A percentile compares a stretch with the other conserved stretches of the same genome.
These are phyloP conservation scores for Chamaecrista fasciculata DNA, from an alignment of 306 rosid genomes.

Conservation along the genomic window DNA sequence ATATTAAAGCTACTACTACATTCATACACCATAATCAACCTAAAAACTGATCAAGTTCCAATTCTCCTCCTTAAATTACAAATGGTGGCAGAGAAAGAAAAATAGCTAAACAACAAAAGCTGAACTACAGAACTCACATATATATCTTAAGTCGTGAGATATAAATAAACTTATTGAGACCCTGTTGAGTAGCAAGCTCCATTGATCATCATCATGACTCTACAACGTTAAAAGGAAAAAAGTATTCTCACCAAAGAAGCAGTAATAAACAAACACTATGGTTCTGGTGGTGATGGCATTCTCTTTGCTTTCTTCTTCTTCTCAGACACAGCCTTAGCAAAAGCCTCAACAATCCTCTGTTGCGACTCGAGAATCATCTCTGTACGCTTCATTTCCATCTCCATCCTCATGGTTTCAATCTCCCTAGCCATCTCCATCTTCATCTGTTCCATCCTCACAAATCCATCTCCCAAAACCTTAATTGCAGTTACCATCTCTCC, in stretches of 20 bases:
- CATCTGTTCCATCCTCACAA: constrained; percentile 90
- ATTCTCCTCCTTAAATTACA: background rate
- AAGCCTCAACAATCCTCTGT: constrained; percentile 81
- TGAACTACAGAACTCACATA: constrained; percentile 13
- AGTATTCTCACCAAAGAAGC: background rate
- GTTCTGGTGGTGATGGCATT: constrained; percentile 44
- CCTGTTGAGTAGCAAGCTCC: background rate
- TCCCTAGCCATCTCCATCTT: constrained; percentile 98
- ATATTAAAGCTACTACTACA: background rate
- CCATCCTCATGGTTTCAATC: constrained; percentile 85
- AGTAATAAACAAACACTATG: constrained; percentile 11
- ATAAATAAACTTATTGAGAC: background rate
- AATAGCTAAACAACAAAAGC: background rate
- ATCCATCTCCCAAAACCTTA: constrained; percentile 83
- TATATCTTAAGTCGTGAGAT: background rate
- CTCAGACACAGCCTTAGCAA: constrained; percentile 78
- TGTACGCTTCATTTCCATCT: constrained; percentile 94
- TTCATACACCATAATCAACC: constrained; percentile 3
- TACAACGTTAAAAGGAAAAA: background rate
- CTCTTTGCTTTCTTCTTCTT: constrained; percentile 64
- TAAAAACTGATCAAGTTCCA: constrained; percentile 5
- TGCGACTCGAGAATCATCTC: constrained; percentile 96
- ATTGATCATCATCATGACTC: constrained; percentile 8
- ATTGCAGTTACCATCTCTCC: constrained; percentile 80
- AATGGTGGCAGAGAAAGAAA: background rate